Evolutionary conservation across 2,329 filamentous ascomycete species (phyloP).

Genomic region (Trichoderma breve): DNA sequence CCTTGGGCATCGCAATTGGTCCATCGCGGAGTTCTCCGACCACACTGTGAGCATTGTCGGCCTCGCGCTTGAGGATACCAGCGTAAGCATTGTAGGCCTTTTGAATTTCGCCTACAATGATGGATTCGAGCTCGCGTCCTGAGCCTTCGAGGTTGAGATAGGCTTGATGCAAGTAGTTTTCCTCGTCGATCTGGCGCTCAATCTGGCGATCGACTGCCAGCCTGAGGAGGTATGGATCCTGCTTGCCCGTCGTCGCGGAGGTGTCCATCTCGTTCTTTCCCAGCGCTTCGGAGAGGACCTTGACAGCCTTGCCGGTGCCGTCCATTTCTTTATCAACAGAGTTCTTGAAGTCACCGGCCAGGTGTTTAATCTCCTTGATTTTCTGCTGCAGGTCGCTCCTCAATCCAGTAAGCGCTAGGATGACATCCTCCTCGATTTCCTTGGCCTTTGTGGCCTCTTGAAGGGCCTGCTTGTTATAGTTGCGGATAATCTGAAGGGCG

Average conservation of each 20-base stretch:
- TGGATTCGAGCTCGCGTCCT: conserved; percentile 90
- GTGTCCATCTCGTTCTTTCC: conserved; percentile 77
- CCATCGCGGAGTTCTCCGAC: conserved; percentile 80
- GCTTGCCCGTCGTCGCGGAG: conserved; percentile 71
- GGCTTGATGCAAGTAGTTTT: conserved; percentile 95
- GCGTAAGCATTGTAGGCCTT: conserved; percentile 96
- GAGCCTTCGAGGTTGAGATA: conserved; percentile 94
- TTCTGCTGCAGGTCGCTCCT: conserved; percentile 89
- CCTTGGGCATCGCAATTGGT: conserved; percentile 89
- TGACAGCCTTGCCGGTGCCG: conserved; percentile 72
- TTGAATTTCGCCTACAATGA: conserved; percentile 95
- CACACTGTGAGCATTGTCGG: conserved; percentile 73
- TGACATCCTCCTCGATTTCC: conserved; percentile 89
- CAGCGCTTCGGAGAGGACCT: conserved; percentile 76
- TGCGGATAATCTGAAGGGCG: conserved; percentile 74
- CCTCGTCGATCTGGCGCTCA: conserved; percentile 90
- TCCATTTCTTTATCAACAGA: conserved; percentile 95
- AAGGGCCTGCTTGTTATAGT: conserved; percentile 79
- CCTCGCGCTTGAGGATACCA: conserved; percentile 86
- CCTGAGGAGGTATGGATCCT: conserved; percentile 86
- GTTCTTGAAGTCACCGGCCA: conserved; percentile 96
- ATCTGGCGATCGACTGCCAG: conserved; percentile 85
- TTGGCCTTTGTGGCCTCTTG: conserved; percentile 81
- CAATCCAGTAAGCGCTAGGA: conserved; percentile 79
- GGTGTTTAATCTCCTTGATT: conserved; percentile 95